Conservation (phyloP, 169 alveolate genomes). For the Fabrea salina region DNA sequence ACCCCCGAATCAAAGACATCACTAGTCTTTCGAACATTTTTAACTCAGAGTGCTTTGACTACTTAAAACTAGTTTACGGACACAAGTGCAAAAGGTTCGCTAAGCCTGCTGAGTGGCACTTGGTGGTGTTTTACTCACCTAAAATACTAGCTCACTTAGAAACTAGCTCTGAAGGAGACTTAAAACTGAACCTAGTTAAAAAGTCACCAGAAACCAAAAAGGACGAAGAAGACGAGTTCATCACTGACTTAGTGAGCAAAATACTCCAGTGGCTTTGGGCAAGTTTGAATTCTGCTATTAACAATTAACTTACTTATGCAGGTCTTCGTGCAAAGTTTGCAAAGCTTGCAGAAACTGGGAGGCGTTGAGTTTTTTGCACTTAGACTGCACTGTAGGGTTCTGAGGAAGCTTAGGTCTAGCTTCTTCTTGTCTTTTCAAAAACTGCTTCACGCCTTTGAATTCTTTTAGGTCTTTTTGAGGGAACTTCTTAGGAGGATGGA, state of each 20-base stretch:
- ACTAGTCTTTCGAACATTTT: not conserved
- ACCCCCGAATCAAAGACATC: not conserved
- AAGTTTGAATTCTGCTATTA: not conserved
- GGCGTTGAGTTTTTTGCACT: not conserved
- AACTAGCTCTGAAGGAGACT: not conserved
- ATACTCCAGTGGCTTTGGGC: conserved; percentile 20
- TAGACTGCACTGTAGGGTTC: not conserved
- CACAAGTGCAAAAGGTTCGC: not conserved
- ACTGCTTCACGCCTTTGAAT: not conserved
- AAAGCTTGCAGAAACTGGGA: not conserved
- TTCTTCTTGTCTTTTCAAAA: not conserved
- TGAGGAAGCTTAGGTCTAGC: not conserved
- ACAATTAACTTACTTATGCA: not conserved
- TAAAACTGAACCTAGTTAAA: not conserved
- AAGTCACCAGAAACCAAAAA: not conserved
- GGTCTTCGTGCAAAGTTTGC: not conserved
- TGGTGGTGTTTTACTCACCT: not conserved
- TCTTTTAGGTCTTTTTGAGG: not conserved
- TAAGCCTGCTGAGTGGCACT: not conserved
- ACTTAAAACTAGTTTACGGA: not conserved
- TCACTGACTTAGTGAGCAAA: conserved; percentile 5
- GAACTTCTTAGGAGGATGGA: not conserved
- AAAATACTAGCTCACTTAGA: not conserved
- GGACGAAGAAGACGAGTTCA: conserved; percentile 20
- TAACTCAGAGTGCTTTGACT: not conserved